Percentiles rank a stretch among this genome's conserved stretches.
These are phyloP conservation scores for Candida vaughaniae DNA, from an alignment of 805 yeast genomes.

Conservation along the genomic window DNA sequence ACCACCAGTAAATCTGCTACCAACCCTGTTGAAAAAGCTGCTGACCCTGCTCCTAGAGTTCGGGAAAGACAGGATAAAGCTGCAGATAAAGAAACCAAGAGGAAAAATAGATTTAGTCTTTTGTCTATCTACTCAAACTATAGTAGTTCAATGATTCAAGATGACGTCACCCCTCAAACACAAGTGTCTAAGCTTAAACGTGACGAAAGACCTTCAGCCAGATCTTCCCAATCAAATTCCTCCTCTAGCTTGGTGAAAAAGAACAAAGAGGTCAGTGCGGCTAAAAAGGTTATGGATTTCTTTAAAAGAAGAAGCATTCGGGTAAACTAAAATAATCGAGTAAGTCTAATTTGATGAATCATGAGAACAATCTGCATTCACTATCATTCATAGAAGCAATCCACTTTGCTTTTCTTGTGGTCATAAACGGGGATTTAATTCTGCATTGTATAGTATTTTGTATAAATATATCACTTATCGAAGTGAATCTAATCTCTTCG, in stretches of 20 bases:
- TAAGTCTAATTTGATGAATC: too few species aligned
- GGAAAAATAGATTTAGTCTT: conserved; percentile 42
- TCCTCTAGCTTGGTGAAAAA: conserved; percentile 26
- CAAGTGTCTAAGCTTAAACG: conserved; percentile 5
- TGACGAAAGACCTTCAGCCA: not conserved
- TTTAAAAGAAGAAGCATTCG: conserved; percentile 60
- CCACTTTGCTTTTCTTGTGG: too few species aligned
- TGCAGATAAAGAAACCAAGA: conserved; percentile 30
- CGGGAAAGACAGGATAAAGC: conserved; percentile 15
- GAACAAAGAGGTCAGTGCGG: conserved; percentile 65
- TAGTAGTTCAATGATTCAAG: conserved; percentile 5
- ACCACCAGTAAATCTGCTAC: conserved; percentile 13
- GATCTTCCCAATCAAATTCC: conserved; percentile 23
- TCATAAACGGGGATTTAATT: conserved; percentile 2
- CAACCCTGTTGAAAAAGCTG: not conserved
- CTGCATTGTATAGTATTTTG: conserved; percentile 9
- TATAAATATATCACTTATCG: too few species aligned
- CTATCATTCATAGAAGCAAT: too few species aligned
- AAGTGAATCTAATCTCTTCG: conserved; percentile 1
- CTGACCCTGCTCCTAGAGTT: conserved; percentile 15
- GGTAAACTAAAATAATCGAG: conserved; percentile 19
- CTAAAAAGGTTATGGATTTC: conserved; percentile 74
- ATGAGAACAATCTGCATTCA: too few species aligned
- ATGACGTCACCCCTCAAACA: conserved; percentile 5
- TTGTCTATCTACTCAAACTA: conserved; percentile 42